phyloP scores from a whole-genome alignment of 306 rosid species.

The Lagenaria siceraria region DNA sequence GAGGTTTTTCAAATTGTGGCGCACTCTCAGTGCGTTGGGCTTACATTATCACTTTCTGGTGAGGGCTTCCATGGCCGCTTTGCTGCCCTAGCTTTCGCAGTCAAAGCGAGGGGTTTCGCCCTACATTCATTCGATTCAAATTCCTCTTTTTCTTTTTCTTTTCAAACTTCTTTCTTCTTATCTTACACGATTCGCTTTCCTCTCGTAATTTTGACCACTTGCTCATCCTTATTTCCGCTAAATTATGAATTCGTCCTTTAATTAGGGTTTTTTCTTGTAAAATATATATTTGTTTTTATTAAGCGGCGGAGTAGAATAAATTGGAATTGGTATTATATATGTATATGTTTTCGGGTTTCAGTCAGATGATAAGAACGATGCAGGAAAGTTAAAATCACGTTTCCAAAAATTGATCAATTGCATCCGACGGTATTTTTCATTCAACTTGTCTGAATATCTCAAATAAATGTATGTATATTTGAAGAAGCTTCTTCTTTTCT shows the following conservation, averaged over 20 bases:
- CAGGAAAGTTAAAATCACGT: neutral
- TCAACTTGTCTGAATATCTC: neutral
- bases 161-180: neutral
- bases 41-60: slow-evolving; percentile 13
- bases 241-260: neutral
- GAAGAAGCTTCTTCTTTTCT: neutral
- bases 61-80: slow-evolving; percentile 25
- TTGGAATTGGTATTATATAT: neutral
- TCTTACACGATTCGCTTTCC: neutral
- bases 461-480: neutral
- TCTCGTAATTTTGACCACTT: neutral
- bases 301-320: neutral
- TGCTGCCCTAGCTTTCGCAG: slow-evolving; percentile 19
- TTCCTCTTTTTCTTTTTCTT: neutral
- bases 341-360: neutral
- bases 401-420: neutral
- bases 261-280: neutral
- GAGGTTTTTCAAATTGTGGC: slow-evolving; percentile 30
- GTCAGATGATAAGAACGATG: neutral
- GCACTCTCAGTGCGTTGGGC: slow-evolving; percentile 27
- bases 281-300: neutral
- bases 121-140: slow-evolving; percentile 19
- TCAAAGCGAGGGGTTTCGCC: slow-evolving; percentile 19
- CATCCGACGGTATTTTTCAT: neutral
- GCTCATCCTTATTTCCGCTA: neutral